These are phyloP conservation scores for Casuarina cunninghamiana DNA, from an alignment of 306 rosid species.

Conservation along the genomic window DNA sequence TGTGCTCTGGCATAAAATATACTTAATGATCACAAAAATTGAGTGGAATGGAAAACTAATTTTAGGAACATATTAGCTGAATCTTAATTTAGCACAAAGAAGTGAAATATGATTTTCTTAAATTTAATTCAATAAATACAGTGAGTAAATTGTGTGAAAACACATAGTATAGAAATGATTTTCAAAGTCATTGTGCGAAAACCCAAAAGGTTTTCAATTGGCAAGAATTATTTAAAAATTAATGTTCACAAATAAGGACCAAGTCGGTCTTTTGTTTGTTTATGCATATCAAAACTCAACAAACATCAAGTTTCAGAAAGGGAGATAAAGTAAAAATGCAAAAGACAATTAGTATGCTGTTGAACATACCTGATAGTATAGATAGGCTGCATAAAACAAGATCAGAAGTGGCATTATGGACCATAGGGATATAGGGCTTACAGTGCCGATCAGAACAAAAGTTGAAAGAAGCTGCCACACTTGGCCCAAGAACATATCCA, in stretches of 20 bases:
- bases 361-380: conserved; percentile 71
- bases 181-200: too few relatives aligned
- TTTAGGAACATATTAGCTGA: background rate
- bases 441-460: conserved; percentile 75
- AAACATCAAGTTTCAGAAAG: background rate
- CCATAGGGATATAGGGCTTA: conserved; percentile 89
- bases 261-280: background rate
- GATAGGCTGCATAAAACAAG: conserved; percentile 73
- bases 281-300: background rate
- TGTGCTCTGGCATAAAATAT: conserved; percentile 52
- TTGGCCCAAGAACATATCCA: conserved; percentile 63
- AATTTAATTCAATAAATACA: too few relatives aligned
- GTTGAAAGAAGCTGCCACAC: conserved; percentile 82
- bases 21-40: conserved; percentile 1
- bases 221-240: too few relatives aligned
- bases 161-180: too few relatives aligned
- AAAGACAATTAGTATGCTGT: background rate
- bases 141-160: too few relatives aligned
- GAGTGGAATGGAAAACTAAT: background rate
- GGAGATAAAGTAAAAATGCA: background rate
- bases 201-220: too few relatives aligned
- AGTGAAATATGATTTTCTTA: background rate
- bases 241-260: background rate
- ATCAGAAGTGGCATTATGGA: conserved; percentile 81
- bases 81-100: too few relatives aligned